Conservation (phyloP, 441 rosid genomes). For the Arabidopsis hybrid region DNA sequence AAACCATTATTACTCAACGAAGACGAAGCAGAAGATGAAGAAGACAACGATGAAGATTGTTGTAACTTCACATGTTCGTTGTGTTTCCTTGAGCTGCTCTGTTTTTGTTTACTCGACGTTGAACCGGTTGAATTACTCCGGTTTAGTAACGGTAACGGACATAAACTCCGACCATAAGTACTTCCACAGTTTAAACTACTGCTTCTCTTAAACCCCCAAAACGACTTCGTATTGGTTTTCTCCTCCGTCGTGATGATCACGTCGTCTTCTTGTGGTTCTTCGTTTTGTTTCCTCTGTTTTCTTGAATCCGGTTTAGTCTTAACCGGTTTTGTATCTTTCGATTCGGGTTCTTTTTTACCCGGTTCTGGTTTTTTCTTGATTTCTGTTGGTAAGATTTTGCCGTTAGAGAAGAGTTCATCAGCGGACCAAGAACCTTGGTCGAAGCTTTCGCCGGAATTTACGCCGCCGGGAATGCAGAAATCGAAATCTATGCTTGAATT, state of each 20-base stretch:
- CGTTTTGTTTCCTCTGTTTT: constrained; percentile 42
- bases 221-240: constrained; percentile 61
- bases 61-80: constrained; percentile 45
- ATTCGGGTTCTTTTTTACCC: constrained; percentile 11
- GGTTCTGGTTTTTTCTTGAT: constrained; percentile 64
- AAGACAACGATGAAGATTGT: constrained; percentile 33
- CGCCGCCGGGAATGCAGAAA: constrained; percentile 63
- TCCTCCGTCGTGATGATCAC: constrained; percentile 40
- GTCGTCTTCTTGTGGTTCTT: constrained; percentile 34
- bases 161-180: constrained; percentile 69
- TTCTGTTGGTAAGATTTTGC: constrained; percentile 75
- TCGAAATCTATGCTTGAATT: constrained; percentile 71
- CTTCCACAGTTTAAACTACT: constrained; percentile 75
- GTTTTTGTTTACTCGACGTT: constrained; percentile 49
- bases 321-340: constrained; percentile 15
- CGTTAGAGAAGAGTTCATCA: constrained; percentile 84
- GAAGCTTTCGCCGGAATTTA: constrained; percentile 56
- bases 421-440: constrained; percentile 81
- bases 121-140: constrained; percentile 82
- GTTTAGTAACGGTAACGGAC: constrained; percentile 78
- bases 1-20: constrained; percentile 37
- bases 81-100: constrained; percentile 56
- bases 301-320: constrained; percentile 28
- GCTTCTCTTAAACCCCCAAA: constrained; percentile 86
- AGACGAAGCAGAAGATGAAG: constrained; percentile 33